phyloP scores from a whole-genome alignment of 2,329 filamentous ascomycete genomes.

The Hysterium pulicare region DNA sequence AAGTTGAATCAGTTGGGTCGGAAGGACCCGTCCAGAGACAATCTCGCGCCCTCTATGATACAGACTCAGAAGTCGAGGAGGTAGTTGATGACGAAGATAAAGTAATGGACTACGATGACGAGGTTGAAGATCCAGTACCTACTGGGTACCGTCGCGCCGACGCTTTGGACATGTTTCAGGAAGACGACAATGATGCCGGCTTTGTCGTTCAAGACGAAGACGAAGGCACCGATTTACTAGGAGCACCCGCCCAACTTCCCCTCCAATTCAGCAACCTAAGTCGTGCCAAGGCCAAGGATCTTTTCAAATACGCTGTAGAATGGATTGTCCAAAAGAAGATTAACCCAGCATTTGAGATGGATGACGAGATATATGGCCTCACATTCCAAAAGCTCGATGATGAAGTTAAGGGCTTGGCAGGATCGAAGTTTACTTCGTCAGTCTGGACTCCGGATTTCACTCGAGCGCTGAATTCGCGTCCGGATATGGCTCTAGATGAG shows the following conservation, averaged over 20 bases:
- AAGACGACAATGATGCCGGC: conserved; percentile 58
- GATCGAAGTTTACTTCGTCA: conserved; percentile 68
- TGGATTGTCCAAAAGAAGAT: conserved; percentile 81
- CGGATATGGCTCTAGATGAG: conserved; percentile 48
- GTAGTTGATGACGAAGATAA: conserved; percentile 23
- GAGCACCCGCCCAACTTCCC: conserved; percentile 57
- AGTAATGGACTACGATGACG: conserved; percentile 16
- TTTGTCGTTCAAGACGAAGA: conserved; percentile 58
- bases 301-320: conserved; percentile 71
- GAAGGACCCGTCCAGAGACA: conserved; percentile 1
- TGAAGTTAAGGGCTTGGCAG: conserved; percentile 64
- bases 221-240: conserved; percentile 55
- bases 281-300: conserved; percentile 65
- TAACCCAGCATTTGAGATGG: conserved; percentile 64
- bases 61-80: conserved; percentile 16
- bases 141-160: conserved; percentile 13
- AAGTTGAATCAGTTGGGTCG: too few relatives aligned
- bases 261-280: conserved; percentile 66
- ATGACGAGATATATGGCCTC: conserved; percentile 62
- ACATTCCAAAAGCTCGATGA: conserved; percentile 71
- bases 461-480: conserved; percentile 63
- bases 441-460: conserved; percentile 67
- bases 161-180: conserved; percentile 45
- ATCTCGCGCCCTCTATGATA: conserved; percentile 17
- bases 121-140: conserved; percentile 12